phyloP scores from a whole-genome alignment of 1,284 basidiomycete genomes.

The Leccinum angustisporum region DNA sequence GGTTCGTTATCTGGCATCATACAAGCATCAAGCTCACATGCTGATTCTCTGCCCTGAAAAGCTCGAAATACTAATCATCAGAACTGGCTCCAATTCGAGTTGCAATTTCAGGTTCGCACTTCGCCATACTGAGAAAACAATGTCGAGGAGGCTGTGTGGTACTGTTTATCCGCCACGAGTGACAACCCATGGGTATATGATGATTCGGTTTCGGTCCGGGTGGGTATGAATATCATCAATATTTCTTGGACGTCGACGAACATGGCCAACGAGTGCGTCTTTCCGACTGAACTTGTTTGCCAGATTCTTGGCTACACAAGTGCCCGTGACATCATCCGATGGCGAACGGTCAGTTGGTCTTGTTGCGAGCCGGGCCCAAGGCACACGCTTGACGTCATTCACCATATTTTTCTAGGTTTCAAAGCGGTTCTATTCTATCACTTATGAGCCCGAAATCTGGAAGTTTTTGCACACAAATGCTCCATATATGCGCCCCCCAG shows the following conservation, averaged over 20 bases:
- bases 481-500: background rate
- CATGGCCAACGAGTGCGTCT: background rate
- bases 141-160: background rate
- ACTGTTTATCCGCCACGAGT: background rate
- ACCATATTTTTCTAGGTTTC: background rate
- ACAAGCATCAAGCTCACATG: background rate
- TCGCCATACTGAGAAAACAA: background rate
- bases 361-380: background rate
- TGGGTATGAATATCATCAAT: background rate
- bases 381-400: background rate
- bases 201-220: background rate
- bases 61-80: background rate
- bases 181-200: background rate
- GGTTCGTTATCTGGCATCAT: background rate
- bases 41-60: background rate
- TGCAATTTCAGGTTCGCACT: background rate
- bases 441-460: background rate
- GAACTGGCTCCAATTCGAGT: too few species aligned
- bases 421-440: background rate
- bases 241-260: background rate
- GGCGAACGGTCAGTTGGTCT: background rate
- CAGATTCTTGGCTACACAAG: background rate
- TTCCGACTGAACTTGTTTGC: background rate
- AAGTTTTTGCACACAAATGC: background rate
- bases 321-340: background rate